Percentiles rank a stretch among this genome's conserved stretches.
Evolutionary conservation across 495 filamentous ascomycete genomes (phyloP).

Genomic region (Astrocystis sublimbata): DNA sequence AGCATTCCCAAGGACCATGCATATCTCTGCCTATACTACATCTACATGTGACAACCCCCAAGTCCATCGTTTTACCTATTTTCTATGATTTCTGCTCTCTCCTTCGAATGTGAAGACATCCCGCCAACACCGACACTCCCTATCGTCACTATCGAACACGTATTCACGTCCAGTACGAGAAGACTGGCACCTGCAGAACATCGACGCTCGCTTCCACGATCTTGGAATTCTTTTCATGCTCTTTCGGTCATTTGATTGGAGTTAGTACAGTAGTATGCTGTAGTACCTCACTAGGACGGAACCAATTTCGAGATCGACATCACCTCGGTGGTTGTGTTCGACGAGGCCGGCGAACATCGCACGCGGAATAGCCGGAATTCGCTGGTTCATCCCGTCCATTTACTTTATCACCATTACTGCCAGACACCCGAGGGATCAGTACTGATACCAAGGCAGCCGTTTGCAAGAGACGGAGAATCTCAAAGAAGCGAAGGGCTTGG

Average conservation of each 20-base stretch:
- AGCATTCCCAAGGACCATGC: too few relatives aligned
- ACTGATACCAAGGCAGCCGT: background rate
- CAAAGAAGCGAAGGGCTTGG: background rate
- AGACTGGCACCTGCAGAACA: background rate
- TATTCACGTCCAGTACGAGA: background rate
- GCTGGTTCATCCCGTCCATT: background rate
- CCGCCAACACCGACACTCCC: background rate
- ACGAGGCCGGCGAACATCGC: background rate
- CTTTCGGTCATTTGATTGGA: background rate
- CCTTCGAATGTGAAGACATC: background rate
- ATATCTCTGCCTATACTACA: background rate
- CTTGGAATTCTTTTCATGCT: background rate
- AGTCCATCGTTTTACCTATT: background rate
- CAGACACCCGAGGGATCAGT: too few relatives aligned
- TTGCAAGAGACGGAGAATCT: background rate
- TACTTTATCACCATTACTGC: background rate
- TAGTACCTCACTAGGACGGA: background rate
- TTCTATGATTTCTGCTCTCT: background rate
- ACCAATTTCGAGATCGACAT: background rate
- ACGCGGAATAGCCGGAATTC: background rate
- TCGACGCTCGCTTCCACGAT: background rate
- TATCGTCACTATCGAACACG: background rate
- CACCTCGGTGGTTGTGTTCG: background rate
- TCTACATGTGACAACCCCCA: conserved; percentile 2
- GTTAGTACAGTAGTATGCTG: conserved; percentile 1